Evolutionary conservation across 352 stramenopile genomes (phyloP).

Genomic region (Elongisporangium undulatum): DNA sequence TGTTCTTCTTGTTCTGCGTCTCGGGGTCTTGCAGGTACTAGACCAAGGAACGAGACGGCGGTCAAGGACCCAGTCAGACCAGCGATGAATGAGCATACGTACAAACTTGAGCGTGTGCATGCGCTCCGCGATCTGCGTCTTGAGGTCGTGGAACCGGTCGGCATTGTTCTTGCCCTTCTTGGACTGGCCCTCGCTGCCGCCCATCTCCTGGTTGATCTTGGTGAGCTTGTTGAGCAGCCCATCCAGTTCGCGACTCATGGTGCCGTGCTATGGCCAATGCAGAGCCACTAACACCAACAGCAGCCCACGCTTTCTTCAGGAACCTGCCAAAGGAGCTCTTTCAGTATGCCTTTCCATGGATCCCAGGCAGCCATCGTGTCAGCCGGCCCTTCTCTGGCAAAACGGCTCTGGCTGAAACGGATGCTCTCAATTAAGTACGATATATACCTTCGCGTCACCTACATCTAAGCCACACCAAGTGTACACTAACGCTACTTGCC

Average conservation of each 20-base stretch:
- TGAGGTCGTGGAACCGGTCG: slow-evolving; percentile 80
- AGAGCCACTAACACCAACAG: neutral
- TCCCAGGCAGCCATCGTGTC: neutral
- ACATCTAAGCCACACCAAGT: neutral
- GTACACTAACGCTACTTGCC: neutral
- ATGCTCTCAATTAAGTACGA: neutral
- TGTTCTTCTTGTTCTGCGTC: slow-evolving; percentile 50
- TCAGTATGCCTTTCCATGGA: neutral
- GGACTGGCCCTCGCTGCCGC: slow-evolving; percentile 60
- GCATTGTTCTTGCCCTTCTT: slow-evolving; percentile 61
- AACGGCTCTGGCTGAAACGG: neutral
- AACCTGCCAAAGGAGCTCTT: neutral
- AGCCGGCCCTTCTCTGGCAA: neutral
- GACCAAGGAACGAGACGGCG: no score
- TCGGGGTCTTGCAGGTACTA: slow-evolving; percentile 77
- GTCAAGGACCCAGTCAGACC: no score
- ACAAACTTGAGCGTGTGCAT: slow-evolving; percentile 78
- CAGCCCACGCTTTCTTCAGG: neutral
- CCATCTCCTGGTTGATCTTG: slow-evolving; percentile 79
- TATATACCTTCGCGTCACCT: neutral
- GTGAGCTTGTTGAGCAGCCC: slow-evolving; percentile 66
- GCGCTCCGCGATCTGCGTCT: slow-evolving; percentile 71
- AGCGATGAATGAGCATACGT: slow-evolving; percentile 1
- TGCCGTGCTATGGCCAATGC: slow-evolving; percentile 1
- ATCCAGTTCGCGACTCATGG: slow-evolving; percentile 78